Evolutionary conservation across 2,329 filamentous ascomycete species (phyloP), one percentile per base, ranked within the genome.

Genomic region (Hymenoscyphus occultus): DNA sequence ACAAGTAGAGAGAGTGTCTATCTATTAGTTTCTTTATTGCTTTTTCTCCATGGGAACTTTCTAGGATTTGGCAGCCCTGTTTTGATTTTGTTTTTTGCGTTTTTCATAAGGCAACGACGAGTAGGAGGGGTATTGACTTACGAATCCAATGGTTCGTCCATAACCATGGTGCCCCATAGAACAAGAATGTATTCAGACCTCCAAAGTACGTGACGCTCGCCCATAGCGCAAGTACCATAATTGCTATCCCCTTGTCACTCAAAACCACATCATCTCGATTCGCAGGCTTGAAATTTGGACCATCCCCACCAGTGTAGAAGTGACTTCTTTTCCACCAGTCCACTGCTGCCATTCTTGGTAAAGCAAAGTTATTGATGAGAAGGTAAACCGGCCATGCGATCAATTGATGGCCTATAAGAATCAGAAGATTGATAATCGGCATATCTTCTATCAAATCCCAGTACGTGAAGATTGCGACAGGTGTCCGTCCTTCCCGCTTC

Each of bases 61-160:
- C 28, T 51, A 13, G 19, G 10, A 51, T 51, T n/a, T 22, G 6
- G n/a, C 5, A 35, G 35, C 3, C 35, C 16, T 19, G 4, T 51
- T 5, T 22, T 16, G 2, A 22, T 48, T 19, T 48, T 5, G 1
- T 45, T 5, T 45, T 51, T 22, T 28, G 45, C 14, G 19, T 28
- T 51, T 28, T 22, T 51, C n/a, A 54, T 13, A n/a, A 32, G 32
- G 19, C 32, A 61, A 59, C 58, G 39, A 51, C 7, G 39, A 28
- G 56, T 57, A 12, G 28, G 31, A 12, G 45, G 42, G 7, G 9
- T 51, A 28, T 22, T 10, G 58, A 79, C 82, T 71, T 79, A 86
- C 83, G 80, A 51, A 90, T 80, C 86, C 86, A 90, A 79, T 90
- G 84, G 78, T 90, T 86, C 40, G 88, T 83, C 87, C 87, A 90